Evolutionary conservation across 345 rosid genomes (phyloP).

Genomic region (Xanthoceras sorbifolium): DNA sequence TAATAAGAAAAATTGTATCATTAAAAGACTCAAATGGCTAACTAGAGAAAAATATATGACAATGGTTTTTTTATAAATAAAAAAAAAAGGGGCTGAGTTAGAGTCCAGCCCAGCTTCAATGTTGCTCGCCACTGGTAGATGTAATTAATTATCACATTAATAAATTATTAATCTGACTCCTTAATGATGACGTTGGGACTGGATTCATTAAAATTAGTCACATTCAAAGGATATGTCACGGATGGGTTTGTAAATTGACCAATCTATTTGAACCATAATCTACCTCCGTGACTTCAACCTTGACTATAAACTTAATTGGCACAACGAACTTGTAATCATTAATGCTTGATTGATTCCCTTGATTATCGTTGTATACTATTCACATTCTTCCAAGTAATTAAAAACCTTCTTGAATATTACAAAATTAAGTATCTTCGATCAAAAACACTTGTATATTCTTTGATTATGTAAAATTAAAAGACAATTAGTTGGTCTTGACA

Average conservation of each 20-base stretch:
- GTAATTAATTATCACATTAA: too few species aligned
- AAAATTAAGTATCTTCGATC: not conserved
- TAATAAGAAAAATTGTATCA: too few species aligned
- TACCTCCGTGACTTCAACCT: not conserved
- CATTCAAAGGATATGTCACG: not conserved
- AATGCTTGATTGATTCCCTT: not conserved
- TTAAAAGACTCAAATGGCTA: too few species aligned
- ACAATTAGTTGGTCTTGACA: not conserved
- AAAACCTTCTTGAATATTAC: not conserved
- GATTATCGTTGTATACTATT: not conserved
- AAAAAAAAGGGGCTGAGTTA: too few species aligned
- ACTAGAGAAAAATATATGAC: too few species aligned
- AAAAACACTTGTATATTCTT: not conserved
- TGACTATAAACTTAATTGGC: not conserved
- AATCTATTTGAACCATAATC: not conserved
- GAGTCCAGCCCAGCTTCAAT: too few species aligned
- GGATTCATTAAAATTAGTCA: too few species aligned
- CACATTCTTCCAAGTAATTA: not conserved
- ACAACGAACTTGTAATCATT: not conserved
- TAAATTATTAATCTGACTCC: too few species aligned
- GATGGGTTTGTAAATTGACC: too few species aligned
- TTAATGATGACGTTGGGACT: too few species aligned
- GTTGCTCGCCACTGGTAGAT: too few species aligned
- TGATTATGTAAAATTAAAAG: not conserved
- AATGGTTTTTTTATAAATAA: too few species aligned